Conservation (phyloP, 345 rosid species). For the Eucalyptus tenuipes region DNA sequence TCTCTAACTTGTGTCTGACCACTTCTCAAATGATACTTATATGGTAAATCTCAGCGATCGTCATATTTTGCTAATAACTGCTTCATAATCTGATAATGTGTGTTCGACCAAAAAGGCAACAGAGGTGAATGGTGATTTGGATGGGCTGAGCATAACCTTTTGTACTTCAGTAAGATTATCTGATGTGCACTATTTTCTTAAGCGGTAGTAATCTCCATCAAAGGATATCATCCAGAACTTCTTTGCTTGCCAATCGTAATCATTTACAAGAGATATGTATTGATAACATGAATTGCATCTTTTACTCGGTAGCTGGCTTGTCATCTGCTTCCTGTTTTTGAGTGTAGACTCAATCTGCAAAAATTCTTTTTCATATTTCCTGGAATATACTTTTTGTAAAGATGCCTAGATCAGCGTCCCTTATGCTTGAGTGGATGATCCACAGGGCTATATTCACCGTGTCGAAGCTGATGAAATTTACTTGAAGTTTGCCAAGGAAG, state of each 20-base stretch:
- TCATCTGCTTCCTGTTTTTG: not conserved
- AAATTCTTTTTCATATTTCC: not conserved
- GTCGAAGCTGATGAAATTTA: constrained; percentile 85
- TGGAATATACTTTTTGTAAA: not conserved
- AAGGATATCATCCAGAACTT: not conserved
- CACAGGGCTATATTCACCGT: constrained; percentile 68
- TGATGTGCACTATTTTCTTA: not conserved
- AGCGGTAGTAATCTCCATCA: not conserved
- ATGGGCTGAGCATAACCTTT: not conserved
- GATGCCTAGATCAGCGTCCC: not conserved
- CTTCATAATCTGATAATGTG: not conserved
- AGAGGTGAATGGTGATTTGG: not conserved
- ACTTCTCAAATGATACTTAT: not conserved
- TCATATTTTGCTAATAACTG: not conserved
- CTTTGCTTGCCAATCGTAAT: not conserved
- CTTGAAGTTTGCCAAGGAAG: constrained; percentile 45
- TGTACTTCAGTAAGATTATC: not conserved
- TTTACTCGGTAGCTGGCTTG: not conserved
- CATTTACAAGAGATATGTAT: not conserved
- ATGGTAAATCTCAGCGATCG: not conserved
- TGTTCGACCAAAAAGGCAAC: not conserved
- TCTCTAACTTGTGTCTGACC: not conserved
- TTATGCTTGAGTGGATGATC: not conserved
- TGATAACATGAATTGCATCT: not conserved
- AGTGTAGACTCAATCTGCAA: not conserved